These are phyloP conservation scores for Akebia trifoliata DNA, from an alignment of 164 flowering plant genomes.

Conservation along the genomic window DNA sequence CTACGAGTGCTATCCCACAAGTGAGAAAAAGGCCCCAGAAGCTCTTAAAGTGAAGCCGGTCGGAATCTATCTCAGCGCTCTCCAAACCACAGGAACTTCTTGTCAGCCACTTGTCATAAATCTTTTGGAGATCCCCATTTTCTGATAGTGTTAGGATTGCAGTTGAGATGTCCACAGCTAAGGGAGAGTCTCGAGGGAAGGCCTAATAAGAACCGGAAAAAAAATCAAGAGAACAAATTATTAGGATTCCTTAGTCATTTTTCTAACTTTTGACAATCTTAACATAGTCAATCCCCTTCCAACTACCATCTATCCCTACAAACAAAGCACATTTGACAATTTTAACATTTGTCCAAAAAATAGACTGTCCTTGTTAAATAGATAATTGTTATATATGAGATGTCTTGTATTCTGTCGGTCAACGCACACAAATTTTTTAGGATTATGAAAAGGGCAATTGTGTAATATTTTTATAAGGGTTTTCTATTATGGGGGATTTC, in stretches of 20 bases:
- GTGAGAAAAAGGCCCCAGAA: constrained; percentile 74
- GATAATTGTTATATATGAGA: too few relatives aligned
- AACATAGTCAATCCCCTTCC: too few relatives aligned
- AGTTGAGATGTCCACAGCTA: constrained; percentile 76
- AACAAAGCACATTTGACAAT: background rate
- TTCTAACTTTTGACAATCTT: too few relatives aligned
- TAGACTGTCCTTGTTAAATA: background rate
- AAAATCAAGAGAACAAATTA: background rate
- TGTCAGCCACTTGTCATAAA: constrained; percentile 64
- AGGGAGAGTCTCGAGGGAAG: constrained; percentile 75
- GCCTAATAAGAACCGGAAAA: constrained; percentile 42
- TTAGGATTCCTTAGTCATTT: background rate
- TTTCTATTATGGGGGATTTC: too few relatives aligned
- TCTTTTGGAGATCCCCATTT: constrained; percentile 69
- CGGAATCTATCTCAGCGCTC: constrained; percentile 27
- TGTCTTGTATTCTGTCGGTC: too few relatives aligned
- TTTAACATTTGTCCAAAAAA: background rate
- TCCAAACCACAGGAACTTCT: constrained; percentile 32
- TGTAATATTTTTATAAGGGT: too few relatives aligned
- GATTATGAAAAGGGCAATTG: too few relatives aligned
- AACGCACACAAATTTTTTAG: too few relatives aligned
- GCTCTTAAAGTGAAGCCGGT: constrained; percentile 56
- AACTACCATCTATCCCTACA: background rate
- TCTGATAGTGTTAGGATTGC: constrained; percentile 74
- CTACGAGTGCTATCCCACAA: constrained; percentile 47